Conservation (phyloP, 192 early-diverging fungal genomes). For the Coemansia sp. region DNA sequence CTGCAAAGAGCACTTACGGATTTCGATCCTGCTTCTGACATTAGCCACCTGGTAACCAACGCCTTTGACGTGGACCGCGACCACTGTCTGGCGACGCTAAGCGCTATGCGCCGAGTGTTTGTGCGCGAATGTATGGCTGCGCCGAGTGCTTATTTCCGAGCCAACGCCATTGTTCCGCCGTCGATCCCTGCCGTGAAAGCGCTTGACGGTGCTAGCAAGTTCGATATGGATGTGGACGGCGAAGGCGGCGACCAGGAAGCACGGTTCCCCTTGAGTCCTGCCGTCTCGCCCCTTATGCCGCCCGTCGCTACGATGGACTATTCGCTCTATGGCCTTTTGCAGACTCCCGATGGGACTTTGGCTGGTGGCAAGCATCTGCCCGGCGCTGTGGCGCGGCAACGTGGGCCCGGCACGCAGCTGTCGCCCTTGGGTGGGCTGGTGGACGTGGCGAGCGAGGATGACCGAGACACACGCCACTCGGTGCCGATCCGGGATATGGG, state of each 20-base stretch:
- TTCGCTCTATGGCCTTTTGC: conserved; percentile 30
- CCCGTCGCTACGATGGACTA: conserved; percentile 53
- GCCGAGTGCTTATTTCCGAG: conserved; percentile 33
- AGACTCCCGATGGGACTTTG: conserved; percentile 4
- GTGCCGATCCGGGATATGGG: conserved; percentile 76
- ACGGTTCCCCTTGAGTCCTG: background rate
- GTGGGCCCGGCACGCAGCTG: conserved; percentile 15
- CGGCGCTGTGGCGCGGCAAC: background rate
- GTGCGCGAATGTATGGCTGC: conserved; percentile 57
- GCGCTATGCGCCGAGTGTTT: conserved; percentile 60
- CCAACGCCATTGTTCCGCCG: conserved; percentile 49
- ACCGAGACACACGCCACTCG: conserved; percentile 64
- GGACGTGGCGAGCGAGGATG: conserved; percentile 54
- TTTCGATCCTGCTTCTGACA: conserved; percentile 40
- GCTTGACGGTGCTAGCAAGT: conserved; percentile 3
- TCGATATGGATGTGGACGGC: conserved; percentile 19
- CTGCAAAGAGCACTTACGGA: conserved; percentile 25
- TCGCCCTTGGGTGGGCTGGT: conserved; percentile 44
- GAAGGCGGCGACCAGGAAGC: background rate
- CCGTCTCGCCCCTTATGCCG: conserved; percentile 23
- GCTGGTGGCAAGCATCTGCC: background rate
- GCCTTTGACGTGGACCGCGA: conserved; percentile 69
- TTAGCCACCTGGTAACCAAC: conserved; percentile 55
- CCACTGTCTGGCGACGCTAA: conserved; percentile 58
- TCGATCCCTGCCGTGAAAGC: background rate